These are phyloP conservation scores for Cercospora sesami DNA, from an alignment of 2,329 filamentous ascomycete species.

Conservation along the genomic window DNA sequence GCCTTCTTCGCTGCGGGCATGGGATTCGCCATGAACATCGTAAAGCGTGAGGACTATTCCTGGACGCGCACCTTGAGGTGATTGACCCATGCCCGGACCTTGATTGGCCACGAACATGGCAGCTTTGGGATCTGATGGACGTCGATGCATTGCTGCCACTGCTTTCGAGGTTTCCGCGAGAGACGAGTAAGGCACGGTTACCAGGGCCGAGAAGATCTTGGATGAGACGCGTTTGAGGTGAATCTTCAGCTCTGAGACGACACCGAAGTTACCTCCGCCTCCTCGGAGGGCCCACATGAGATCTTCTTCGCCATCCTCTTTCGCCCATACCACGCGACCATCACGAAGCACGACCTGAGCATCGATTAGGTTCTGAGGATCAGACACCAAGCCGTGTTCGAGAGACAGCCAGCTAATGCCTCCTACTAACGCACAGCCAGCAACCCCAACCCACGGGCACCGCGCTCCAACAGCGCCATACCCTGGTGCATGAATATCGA, in stretches of 20 bases:
- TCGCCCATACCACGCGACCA: constrained; percentile 43
- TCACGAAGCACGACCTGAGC: constrained; percentile 43
- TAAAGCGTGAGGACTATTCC: constrained; percentile 35
- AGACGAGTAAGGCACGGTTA: constrained; percentile 28
- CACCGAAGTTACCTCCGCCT: constrained; percentile 42
- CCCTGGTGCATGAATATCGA: constrained; percentile 39
- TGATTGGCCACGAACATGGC: constrained; percentile 37
- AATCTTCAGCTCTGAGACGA: constrained; percentile 35
- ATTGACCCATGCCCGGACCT: constrained; percentile 29
- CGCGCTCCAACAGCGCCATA: constrained; percentile 42
- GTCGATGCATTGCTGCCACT: constrained; percentile 31
- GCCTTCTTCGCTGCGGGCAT: constrained; percentile 33
- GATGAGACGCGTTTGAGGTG: constrained; percentile 33
- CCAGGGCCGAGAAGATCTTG: constrained; percentile 31
- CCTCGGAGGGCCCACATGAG: constrained; percentile 47
- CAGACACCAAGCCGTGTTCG: constrained; percentile 43
- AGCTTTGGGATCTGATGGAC: constrained; percentile 33
- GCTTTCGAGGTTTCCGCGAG: constrained; percentile 28
- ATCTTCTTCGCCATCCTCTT: constrained; percentile 38
- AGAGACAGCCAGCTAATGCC: constrained; percentile 45
- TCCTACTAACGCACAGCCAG: constrained; percentile 41
- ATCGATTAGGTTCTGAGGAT: constrained; percentile 46
- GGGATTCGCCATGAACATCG: constrained; percentile 38
- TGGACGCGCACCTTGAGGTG: constrained; percentile 27
- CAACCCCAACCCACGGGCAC: constrained; percentile 44